Conservation (phyloP, 2,329 filamentous ascomycete genomes). For the Cladosporium halotolerans region DNA sequence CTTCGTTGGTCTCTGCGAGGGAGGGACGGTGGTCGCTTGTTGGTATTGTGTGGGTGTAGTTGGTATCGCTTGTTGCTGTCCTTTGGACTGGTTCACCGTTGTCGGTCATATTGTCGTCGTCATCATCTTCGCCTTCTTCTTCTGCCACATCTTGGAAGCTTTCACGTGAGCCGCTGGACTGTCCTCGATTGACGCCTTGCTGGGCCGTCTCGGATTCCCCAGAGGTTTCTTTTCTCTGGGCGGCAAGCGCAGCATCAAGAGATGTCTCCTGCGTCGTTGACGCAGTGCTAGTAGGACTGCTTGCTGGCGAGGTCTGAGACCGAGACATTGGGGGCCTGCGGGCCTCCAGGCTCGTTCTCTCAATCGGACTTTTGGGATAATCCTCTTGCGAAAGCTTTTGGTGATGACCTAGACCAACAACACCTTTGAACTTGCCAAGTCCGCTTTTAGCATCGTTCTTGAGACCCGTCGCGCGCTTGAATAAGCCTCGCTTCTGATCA, state of each 20-base stretch:
- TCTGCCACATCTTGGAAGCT: slow-evolving; percentile 3
- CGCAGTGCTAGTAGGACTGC: slow-evolving; percentile 23
- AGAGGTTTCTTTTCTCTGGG: slow-evolving; percentile 31
- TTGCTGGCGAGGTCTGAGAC: slow-evolving; percentile 22
- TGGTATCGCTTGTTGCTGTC: not conserved
- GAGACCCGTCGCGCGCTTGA: slow-evolving; percentile 73
- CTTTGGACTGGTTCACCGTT: slow-evolving; percentile 29
- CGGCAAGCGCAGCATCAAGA: slow-evolving; percentile 28
- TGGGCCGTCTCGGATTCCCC: slow-evolving; percentile 19
- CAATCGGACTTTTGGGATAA: slow-evolving; percentile 13
- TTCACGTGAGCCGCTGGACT: not conserved
- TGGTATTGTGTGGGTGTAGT: not conserved
- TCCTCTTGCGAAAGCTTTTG: slow-evolving; percentile 33
- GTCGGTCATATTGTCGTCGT: slow-evolving; percentile 45
- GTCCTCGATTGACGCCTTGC: not conserved
- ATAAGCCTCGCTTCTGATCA: slow-evolving; percentile 46
- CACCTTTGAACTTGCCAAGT: slow-evolving; percentile 78
- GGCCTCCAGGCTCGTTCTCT: slow-evolving; percentile 14
- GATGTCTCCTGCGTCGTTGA: slow-evolving; percentile 11
- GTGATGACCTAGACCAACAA: slow-evolving; percentile 55
- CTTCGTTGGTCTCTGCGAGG: not conserved
- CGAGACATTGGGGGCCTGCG: slow-evolving; percentile 19
- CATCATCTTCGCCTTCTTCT: slow-evolving; percentile 23
- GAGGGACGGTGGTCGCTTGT: not conserved
- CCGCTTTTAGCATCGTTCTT: slow-evolving; percentile 77